A percentile compares a stretch with the other conserved stretches of the same genome.
These are phyloP conservation scores for Aspergillus sp. DNA, from an alignment of 2,329 filamentous ascomycete genomes.

Conservation along the genomic window DNA sequence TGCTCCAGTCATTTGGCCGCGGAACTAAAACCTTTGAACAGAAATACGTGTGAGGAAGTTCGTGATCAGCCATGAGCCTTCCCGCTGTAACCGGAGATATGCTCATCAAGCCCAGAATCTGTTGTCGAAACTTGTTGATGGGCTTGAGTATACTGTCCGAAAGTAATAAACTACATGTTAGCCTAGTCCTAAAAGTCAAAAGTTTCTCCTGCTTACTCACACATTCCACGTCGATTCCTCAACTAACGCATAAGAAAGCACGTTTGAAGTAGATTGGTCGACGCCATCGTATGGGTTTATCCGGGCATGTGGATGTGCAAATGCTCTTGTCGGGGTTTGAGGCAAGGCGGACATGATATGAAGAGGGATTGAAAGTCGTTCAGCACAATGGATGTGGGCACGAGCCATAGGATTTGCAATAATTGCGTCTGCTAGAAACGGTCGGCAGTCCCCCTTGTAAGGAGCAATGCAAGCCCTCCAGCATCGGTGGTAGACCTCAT, in stretches of 20 bases:
- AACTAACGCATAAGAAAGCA: not conserved
- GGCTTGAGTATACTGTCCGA: not conserved
- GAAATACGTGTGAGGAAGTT: conserved; percentile 3
- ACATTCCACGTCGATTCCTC: not conserved
- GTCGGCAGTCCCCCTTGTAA: not conserved
- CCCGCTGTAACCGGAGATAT: not conserved
- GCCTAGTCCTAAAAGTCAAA: too few relatives aligned
- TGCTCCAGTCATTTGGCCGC: conserved; percentile 1
- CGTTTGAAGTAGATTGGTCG: not conserved
- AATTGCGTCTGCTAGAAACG: not conserved
- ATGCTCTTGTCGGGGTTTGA: not conserved
- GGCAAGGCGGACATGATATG: not conserved
- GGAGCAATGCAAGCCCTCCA: not conserved
- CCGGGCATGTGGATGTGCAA: not conserved
- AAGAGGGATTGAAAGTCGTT: not conserved
- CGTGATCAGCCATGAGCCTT: not conserved
- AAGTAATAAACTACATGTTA: too few relatives aligned
- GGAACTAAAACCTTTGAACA: not conserved
- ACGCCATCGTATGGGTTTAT: not conserved
- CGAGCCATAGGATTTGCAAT: not conserved
- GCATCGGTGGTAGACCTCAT: not conserved
- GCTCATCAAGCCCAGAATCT: not conserved
- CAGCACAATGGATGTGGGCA: not conserved
- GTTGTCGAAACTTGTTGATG: not conserved
- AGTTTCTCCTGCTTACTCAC: not conserved